Evolutionary conservation across 208 protist species (phyloP), one percentile per base, ranked within the genome.

Genomic region (Blastocrithidia nonstop): DNA sequence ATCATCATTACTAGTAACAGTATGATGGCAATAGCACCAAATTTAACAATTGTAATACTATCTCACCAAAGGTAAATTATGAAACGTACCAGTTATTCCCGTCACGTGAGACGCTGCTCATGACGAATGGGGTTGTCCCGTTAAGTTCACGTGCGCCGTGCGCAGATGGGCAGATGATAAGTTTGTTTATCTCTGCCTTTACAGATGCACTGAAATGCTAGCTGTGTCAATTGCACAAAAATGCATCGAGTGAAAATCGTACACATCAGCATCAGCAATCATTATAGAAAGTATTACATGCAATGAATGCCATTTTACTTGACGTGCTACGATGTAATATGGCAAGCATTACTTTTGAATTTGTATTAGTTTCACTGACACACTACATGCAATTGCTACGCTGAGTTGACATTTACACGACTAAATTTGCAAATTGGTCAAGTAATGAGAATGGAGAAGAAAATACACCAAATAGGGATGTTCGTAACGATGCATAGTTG

Each of bases 81-180:
- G n/a, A n/a, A n/a, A n/a, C n/a, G 26, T 66, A 58, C 26, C 28
- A 17, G 0, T 22, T 78, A 13, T 46, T 46, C 16, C 33, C 58
- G 3, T 78, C 81, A 11, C 69, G 81, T 0, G 82, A 86, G 32
- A 87, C 62, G 33, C 54, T 92, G 4, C 50, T 92, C 23, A 19
- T 92, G 50, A 84, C 75, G 4, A 78, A 73, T 20, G 82, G 82
- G 7, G 67, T 84, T 1, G 69, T 92, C 15, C 82, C 82, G 0
- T 58, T 88, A n/a, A 92, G 78, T 40, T 59, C 81, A 33, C 75
- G 75, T 6, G 29, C 49, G 16, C 67, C 67, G 3, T 66, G 56
- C 40, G 66, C 57, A 6, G 65, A 79, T 35, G 81, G 81, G 2
- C 40, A 35, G 4, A 45, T 45, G 8, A 21, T 86, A 0, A 48